Conservation (phyloP, 169 alveolate species). For the Plasmodium knowlesi region DNA sequence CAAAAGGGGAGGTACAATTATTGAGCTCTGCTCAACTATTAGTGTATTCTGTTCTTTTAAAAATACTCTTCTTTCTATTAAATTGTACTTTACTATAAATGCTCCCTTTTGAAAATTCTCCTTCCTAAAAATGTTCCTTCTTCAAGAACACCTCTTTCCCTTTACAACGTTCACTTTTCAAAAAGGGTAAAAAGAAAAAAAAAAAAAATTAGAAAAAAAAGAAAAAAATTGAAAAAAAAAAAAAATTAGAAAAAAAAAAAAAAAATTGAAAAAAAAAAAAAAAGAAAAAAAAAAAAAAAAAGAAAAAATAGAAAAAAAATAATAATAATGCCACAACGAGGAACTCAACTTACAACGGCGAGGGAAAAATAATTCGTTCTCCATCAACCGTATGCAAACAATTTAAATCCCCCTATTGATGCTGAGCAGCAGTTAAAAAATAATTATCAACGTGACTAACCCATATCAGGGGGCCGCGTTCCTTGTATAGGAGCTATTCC, state of each 20-base stretch:
- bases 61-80: too few relatives aligned
- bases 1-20: background rate
- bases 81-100: too few relatives aligned
- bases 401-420: background rate
- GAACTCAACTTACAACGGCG: background rate
- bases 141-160: too few relatives aligned
- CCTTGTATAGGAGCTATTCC: too few relatives aligned
- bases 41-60: background rate
- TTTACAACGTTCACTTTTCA: background rate
- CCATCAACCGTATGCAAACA: background rate
- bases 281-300: background rate
- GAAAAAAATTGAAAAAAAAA: too few relatives aligned
- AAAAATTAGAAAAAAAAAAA: background rate
- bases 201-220: background rate
- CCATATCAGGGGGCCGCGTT: background rate
- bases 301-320: background rate
- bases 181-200: background rate
- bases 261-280: too few relatives aligned
- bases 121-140: too few relatives aligned
- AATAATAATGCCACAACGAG: background rate
- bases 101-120: too few relatives aligned
- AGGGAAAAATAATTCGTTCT: background rate
- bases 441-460: background rate
- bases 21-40: background rate
- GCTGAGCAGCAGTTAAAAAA: background rate